Evolutionary conservation across 2,329 filamentous ascomycete genomes (phyloP).

Genomic region (Aspergillus puulaauensis): DNA sequence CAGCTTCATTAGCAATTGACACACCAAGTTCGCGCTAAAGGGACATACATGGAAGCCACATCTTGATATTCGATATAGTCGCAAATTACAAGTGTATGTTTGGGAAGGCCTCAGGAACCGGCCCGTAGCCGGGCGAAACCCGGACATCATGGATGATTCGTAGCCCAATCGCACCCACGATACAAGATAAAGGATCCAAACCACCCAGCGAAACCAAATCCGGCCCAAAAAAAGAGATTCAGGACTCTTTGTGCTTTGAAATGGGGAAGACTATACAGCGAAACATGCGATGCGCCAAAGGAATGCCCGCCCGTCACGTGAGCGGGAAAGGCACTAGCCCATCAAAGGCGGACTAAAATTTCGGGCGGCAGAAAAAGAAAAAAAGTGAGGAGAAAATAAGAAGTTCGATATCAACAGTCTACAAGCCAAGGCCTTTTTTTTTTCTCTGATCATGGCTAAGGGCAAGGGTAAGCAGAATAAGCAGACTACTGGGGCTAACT

Average conservation of each 20-base stretch:
- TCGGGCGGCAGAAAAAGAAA: conserved; percentile 37
- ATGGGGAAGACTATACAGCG: conserved; percentile 1
- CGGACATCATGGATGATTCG: conserved; percentile 26
- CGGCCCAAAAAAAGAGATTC: not conserved
- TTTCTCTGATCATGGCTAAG: conserved; percentile 34
- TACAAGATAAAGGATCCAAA: not conserved
- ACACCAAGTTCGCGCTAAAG: not conserved
- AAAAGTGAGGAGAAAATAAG: conserved; percentile 23
- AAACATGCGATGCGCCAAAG: not conserved
- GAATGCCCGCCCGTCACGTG: conserved; percentile 20
- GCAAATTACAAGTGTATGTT: conserved; percentile 25
- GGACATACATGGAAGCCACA: conserved; percentile 39
- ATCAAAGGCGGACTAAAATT: conserved; percentile 15
- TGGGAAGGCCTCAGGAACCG: conserved; percentile 25
- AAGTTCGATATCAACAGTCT: conserved; percentile 5
- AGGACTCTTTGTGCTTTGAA: not conserved
- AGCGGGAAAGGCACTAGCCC: too few species aligned
- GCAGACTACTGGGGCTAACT: conserved; percentile 24
- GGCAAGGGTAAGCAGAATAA: conserved; percentile 33
- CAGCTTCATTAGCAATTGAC: conserved; percentile 7
- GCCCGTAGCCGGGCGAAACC: conserved; percentile 24
- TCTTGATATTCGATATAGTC: conserved; percentile 17
- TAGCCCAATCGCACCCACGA: not conserved
- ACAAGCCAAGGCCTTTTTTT: conserved; percentile 9
- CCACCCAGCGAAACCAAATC: not conserved